phyloP scores from a whole-genome alignment of 2,329 filamentous ascomycete genomes.

The Microsporum canis region DNA sequence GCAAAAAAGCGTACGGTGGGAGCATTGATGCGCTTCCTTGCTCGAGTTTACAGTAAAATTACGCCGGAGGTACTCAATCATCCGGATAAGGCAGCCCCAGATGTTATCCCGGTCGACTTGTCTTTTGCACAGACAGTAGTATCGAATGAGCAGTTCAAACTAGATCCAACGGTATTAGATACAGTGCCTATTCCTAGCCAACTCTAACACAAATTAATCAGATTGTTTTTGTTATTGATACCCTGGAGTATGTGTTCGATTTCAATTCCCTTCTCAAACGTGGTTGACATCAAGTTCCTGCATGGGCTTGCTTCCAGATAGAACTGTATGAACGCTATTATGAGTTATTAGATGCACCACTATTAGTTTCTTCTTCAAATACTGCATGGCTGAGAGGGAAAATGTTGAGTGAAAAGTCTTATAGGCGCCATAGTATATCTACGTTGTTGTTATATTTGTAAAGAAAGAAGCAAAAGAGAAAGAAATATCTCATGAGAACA shows the following conservation, averaged over 20 bases:
- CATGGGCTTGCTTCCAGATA: neutral
- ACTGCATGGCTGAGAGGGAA: neutral
- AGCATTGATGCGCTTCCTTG: constrained; percentile 2
- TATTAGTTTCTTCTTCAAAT: neutral
- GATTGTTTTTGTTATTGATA: neutral
- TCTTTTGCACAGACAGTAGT: neutral
- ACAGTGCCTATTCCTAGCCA: neutral
- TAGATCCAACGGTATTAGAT: neutral
- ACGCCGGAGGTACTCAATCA: neutral
- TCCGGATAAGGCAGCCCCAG: neutral
- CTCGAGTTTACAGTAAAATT: neutral
- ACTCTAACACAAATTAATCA: neutral
- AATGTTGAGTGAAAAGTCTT: neutral
- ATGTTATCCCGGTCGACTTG: neutral
- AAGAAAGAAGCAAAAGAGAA: neutral
- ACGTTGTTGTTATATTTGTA: neutral
- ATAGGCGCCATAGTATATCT: neutral
- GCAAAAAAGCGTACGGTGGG: neutral
- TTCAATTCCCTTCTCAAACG: neutral
- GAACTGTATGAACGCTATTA: neutral
- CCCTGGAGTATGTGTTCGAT: neutral
- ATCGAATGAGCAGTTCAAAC: neutral
- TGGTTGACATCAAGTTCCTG: neutral
- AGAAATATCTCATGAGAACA: neutral
- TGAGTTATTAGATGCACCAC: neutral